These are phyloP conservation scores for Tricholoma flavovirens DNA, from an alignment of 768 basidiomycete genomes.

Conservation along the genomic window DNA sequence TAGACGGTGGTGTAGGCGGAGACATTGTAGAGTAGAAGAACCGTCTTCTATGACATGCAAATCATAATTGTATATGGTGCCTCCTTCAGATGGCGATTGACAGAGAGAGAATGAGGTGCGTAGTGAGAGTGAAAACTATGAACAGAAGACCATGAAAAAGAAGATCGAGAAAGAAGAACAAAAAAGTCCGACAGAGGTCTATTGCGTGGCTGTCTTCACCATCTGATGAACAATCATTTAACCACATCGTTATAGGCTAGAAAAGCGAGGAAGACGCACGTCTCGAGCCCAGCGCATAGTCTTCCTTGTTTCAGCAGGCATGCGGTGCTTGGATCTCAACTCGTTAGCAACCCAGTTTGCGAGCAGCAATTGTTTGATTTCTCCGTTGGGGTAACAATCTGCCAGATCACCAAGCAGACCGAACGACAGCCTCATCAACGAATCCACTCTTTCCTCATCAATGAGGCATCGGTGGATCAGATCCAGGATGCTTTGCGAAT, in stretches of 20 bases:
- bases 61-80: constrained; percentile 48
- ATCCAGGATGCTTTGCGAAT: constrained; percentile 72
- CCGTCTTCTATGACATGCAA: constrained; percentile 56
- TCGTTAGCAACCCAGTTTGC: constrained; percentile 74
- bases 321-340: constrained; percentile 67
- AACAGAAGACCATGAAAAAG: constrained; percentile 19
- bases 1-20: constrained; percentile 7
- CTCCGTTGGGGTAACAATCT: constrained; percentile 75
- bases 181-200: constrained; percentile 28
- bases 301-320: constrained; percentile 76
- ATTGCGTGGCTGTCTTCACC: constrained; percentile 76
- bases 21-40: constrained; percentile 13
- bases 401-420: constrained; percentile 94
- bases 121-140: constrained; percentile 31
- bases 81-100: constrained; percentile 67
- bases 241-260: neutral
- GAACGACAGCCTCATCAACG: constrained; percentile 65
- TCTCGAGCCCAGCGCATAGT: constrained; percentile 92
- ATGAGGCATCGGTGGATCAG: constrained; percentile 69
- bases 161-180: constrained; percentile 16
- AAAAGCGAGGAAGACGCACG: constrained; percentile 38
- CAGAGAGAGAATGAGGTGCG: constrained; percentile 28
- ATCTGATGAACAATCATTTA: constrained; percentile 38
- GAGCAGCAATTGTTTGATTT: constrained; percentile 75
- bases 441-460: constrained; percentile 82